These are phyloP conservation scores for Xylariales sp. DNA, from an alignment of 2,329 filamentous ascomycete species.

Conservation along the genomic window DNA sequence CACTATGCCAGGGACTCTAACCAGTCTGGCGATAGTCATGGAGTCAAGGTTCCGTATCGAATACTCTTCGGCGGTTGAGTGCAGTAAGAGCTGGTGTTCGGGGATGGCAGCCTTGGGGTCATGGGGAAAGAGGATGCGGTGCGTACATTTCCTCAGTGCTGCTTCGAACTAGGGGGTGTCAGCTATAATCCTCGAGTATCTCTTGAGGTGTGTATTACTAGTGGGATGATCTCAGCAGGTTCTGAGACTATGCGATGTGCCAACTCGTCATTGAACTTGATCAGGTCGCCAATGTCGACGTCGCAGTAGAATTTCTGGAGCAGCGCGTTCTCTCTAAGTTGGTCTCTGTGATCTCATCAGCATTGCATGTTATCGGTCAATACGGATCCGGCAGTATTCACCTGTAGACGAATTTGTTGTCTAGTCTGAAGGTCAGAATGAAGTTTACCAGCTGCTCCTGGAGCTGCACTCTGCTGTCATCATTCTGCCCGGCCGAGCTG, in stretches of 20 bases:
- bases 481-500: conserved; percentile 58
- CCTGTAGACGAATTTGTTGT: conserved; percentile 95
- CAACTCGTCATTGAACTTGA: conserved; percentile 92
- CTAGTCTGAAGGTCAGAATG: conserved; percentile 87
- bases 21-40: conserved; percentile 87
- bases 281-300: conserved; percentile 90
- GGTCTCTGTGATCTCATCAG: conserved; percentile 60
- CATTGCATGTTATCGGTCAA: too few species aligned
- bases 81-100: conserved; percentile 89
- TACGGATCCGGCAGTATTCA: conserved; percentile 38
- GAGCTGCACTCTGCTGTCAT: conserved; percentile 66
- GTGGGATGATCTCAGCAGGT: conserved; percentile 85
- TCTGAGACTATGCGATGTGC: conserved; percentile 86
- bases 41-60: conserved; percentile 94
- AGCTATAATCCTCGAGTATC: too few species aligned
- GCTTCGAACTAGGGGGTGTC: conserved; percentile 90
- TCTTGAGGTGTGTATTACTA: conserved; percentile 57
- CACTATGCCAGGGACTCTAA: conserved; percentile 93
- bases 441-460: conserved; percentile 83
- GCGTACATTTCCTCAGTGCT: conserved; percentile 85
- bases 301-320: conserved; percentile 95
- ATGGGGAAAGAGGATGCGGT: conserved; percentile 85
- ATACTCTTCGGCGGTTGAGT: conserved; percentile 84
- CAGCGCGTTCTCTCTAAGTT: conserved; percentile 90
- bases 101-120: conserved; percentile 65